phyloP scores from a whole-genome alignment of 139 green algal genomes.

The Ettlia oleoabundans region DNA sequence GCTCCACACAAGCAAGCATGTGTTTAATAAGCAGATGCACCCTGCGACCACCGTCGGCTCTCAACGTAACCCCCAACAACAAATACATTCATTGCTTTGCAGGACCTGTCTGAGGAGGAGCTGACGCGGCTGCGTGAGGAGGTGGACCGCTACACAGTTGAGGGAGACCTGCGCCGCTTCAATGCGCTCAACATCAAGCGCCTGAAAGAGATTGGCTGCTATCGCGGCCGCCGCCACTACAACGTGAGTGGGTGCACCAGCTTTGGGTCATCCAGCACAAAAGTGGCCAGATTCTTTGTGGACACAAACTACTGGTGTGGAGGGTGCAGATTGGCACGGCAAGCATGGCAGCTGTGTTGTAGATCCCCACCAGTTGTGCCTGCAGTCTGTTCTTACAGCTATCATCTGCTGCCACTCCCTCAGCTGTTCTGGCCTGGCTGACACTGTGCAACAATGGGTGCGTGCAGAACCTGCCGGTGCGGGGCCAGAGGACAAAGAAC shows the following conservation, averaged over 20 bases:
- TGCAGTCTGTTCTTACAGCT: too few species aligned
- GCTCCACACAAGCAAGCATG: too few species aligned
- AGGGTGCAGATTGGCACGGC: too few species aligned
- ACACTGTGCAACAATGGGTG: too few species aligned
- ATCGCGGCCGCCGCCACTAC: constrained; percentile 93
- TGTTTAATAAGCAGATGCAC: too few species aligned
- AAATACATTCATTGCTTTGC: not conserved
- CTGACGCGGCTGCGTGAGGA: constrained; percentile 93
- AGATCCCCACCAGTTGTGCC: too few species aligned
- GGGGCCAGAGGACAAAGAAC: constrained; percentile 96
- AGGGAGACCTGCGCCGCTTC: constrained; percentile 92
- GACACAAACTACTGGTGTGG: too few species aligned
- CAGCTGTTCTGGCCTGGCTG: too few species aligned
- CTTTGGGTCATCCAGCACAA: not conserved
- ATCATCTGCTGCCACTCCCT: too few species aligned
- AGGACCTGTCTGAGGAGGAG: constrained; percentile 96
- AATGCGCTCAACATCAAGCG: constrained; percentile 96
- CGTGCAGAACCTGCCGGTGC: constrained; percentile 82
- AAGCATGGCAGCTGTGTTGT: too few species aligned
- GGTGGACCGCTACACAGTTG: constrained; percentile 89
- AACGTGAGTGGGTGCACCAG: constrained; percentile 59
- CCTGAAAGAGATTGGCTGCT: constrained; percentile 98
- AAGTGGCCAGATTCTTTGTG: not conserved
- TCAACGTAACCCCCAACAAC: too few species aligned
- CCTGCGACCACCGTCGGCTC: too few species aligned